Base-by-base conservation (phyloP, 1,284 basidiomycete genomes). In the Leucoagaricus sp. region DNA sequence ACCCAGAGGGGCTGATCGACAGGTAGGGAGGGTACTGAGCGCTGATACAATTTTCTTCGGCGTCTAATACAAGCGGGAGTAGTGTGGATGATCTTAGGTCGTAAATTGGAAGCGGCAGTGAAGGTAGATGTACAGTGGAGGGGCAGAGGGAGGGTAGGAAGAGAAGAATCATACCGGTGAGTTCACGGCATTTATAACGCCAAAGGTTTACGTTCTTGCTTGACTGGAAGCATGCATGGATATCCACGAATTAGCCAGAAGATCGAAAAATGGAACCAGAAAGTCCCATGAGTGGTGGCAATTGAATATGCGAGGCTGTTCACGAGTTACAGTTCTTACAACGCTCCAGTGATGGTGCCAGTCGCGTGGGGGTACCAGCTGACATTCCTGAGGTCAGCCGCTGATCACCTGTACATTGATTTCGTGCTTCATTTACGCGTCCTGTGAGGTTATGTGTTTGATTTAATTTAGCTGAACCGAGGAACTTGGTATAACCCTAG, bases 361-460 rank as follows among this genome's bases (percentile, higher is more conserved):
- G 50, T 52, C 50, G 50, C 50, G 50, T 52, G 50, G 31, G 41
- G 49, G 13, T 19, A 44, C 50, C 50, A 52, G 50, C 28, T 52
- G 50, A 52, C 41, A 25, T 33, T 44, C 41, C 50, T 29, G 40
- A 44, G 50, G 50, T 44, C 50, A 52, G 21, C 50, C 13, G 50
- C 6, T 52, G 50, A 52, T 52, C 50, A 52, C 50, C 50, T 52
- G 50, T 25, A 28, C 49, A 29, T 38, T 36, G 12, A 40, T 42
- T 33, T n/a, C 50, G 41, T 52, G 41, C 29, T 52, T 52, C 50
- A 52, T 52, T 52, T 52, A 17, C 17, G 13, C 7, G 7, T 12
- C 10, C 28, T 17, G 34, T 13, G 28, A 40, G 8, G 19, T 23
- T 40, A 40, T 40, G 9, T 19, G n/a, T 49, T 17, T 36, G 21